Base-by-base conservation (phyloP, 2,329 filamentous ascomycete genomes). In the Pseudofabraea citricarpa region DNA sequence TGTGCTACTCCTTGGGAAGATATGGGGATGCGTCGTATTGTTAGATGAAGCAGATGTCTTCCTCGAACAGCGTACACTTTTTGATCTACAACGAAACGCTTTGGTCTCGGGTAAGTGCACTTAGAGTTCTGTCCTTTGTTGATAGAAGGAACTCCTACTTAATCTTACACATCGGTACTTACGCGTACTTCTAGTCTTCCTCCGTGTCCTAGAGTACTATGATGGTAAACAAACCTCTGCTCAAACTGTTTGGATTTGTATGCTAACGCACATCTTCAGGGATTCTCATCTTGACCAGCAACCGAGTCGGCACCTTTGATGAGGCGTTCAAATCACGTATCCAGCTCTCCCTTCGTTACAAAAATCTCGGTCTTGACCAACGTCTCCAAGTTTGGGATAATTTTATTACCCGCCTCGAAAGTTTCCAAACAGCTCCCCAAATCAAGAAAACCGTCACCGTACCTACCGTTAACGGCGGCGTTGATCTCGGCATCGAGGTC, bases 1-100 rank as follows among this genome's bases (percentile, higher is more conserved):
- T 19, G 32, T 48, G 12, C 18, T 48, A 16, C 40, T 45, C 12
- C 32, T 48, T 21, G 42, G 40, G 33, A 19, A 36, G 24, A 72
- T 72, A 1, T 87, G 84, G 84, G 80, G 81, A 36, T 83, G 82
- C 0, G 77, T 88, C 2, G 67, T 22, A 41, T 20, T 41, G 43
- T 46, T 6, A 47, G 46, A 22, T 27, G n/a, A n/a, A n/a, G n/a
- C n/a, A n/a, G n/a, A n/a, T n/a, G n/a, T n/a, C n/a, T n/a, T n/a
- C n/a, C n/a, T 51, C 2, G 37, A 35, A n/a, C n/a, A 48, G 16
- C 35, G 46, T 19, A 19, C 24, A 20, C n/a, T 12, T 22, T 29
- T 5, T 12, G 44, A 47, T 36, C 8, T 50, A 7, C 13, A 38
- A 27, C 22, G 50, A 2, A 53, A 53, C 29, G 39, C 36, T 18